Conservation (phyloP, 1,284 basidiomycete species). For the Sutorius eximius region DNA sequence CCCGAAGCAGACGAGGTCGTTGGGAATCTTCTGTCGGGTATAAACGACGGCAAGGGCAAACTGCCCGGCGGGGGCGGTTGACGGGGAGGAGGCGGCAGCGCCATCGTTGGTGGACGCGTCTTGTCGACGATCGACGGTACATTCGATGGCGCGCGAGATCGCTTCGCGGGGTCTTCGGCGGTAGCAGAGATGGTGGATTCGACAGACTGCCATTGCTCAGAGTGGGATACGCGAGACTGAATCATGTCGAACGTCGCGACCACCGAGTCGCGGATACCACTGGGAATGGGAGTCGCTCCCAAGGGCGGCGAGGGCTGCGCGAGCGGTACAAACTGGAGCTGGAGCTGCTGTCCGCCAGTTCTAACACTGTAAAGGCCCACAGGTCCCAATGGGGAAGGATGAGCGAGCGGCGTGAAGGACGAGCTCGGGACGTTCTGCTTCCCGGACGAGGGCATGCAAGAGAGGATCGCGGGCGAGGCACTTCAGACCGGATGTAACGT, state of each 20-base stretch:
- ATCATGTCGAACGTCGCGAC: constrained; percentile 35
- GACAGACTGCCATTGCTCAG: constrained; percentile 50
- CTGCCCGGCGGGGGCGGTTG: constrained; percentile 72
- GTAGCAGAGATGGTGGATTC: constrained; percentile 58
- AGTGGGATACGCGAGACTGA: constrained; percentile 41
- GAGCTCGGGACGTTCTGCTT: constrained; percentile 31
- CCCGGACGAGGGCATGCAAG: constrained; percentile 30
- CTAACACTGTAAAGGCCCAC: constrained; percentile 57
- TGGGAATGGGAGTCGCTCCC: constrained; percentile 41
- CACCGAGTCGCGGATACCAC: too few species aligned
- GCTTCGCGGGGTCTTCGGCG: constrained; percentile 42
- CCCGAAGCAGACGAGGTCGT: constrained; percentile 50
- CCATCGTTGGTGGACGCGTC: constrained; percentile 80
- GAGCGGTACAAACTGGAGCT: constrained; percentile 64
- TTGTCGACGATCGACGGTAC: constrained; percentile 63
- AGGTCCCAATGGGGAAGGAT: constrained; percentile 22
- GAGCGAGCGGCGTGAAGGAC: constrained; percentile 29
- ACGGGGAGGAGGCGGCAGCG: constrained; percentile 80
- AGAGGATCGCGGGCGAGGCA: constrained; percentile 23
- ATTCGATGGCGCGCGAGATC: constrained; percentile 57
- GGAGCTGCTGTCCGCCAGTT: constrained; percentile 65
- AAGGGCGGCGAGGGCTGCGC: constrained; percentile 31
- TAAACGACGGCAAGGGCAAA: constrained; percentile 74
- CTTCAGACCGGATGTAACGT: too few species aligned
- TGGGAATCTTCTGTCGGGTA: constrained; percentile 65